Conservation (phyloP, 192 early-diverging fungal species). For the Coemansia aciculifera region DNA sequence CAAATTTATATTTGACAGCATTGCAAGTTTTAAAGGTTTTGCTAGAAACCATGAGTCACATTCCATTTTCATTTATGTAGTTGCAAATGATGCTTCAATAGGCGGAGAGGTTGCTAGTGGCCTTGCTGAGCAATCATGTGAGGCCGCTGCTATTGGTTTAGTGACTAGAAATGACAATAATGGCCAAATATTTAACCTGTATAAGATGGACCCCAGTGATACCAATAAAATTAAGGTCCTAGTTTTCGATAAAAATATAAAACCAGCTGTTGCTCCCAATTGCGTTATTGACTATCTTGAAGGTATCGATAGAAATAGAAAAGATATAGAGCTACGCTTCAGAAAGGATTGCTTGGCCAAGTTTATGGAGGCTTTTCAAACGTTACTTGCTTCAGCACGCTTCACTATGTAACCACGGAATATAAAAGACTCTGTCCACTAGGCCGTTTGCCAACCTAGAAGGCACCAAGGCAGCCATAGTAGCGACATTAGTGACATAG, state of each 20-base stretch:
- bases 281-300: neutral
- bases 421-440: no score
- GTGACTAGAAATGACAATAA: neutral
- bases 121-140: neutral
- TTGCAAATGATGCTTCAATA: neutral
- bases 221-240: neutral
- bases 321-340: neutral
- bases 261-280: neutral
- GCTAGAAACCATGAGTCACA: neutral
- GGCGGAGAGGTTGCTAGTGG: neutral
- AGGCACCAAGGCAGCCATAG: no score
- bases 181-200: neutral
- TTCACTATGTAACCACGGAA: neutral
- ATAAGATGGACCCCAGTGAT: neutral
- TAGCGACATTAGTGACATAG: no score
- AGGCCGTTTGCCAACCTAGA: no score
- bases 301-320: neutral
- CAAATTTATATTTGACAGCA: neutral
- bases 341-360: neutral
- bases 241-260: neutral
- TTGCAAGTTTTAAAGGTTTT: neutral
- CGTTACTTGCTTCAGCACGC: neutral
- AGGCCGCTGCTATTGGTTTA: neutral
- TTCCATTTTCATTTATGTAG: neutral
- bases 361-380: neutral